Conservation (phyloP, 495 filamentous ascomycete species). For the Penicillium pulvis region DNA sequence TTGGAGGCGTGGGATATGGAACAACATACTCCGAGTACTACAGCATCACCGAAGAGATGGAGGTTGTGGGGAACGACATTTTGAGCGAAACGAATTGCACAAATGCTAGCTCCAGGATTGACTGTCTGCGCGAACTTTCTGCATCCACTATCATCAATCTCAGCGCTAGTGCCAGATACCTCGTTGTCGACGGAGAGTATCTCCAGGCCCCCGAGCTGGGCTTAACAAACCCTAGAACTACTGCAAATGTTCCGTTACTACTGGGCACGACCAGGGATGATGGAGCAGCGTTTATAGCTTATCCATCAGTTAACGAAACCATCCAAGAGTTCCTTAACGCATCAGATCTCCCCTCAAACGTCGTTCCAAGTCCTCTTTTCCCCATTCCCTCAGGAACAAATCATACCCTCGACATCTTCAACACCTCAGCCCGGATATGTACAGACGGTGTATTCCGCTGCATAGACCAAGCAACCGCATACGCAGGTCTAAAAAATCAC, state of each 20-base stretch:
- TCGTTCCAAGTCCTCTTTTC: slow-evolving; percentile 18
- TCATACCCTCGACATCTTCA: slow-evolving; percentile 31
- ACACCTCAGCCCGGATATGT: slow-evolving; percentile 24
- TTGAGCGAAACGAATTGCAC: slow-evolving; percentile 40
- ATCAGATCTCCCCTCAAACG: slow-evolving; percentile 11
- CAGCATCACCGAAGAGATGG: slow-evolving; percentile 39
- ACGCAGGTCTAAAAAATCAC: slow-evolving; percentile 17
- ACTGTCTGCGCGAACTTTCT: slow-evolving; percentile 46
- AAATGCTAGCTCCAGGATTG: slow-evolving; percentile 24
- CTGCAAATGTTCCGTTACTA: slow-evolving; percentile 23
- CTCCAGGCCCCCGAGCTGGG: slow-evolving; percentile 17
- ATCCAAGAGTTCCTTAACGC: slow-evolving; percentile 17
- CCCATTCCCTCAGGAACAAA: slow-evolving; percentile 23
- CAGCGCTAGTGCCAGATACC: slow-evolving; percentile 18
- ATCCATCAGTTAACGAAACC: slow-evolving; percentile 15
- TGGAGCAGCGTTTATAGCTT: slow-evolving; percentile 28
- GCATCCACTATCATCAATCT: slow-evolving; percentile 32
- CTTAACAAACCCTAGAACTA: slow-evolving; percentile 11
- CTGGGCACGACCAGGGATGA: slow-evolving; percentile 28
- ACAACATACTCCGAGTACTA: slow-evolving; percentile 52
- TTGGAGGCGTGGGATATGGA: slow-evolving; percentile 50
- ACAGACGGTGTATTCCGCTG: slow-evolving; percentile 34
- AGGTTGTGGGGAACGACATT: slow-evolving; percentile 22
- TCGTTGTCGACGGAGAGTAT: slow-evolving; percentile 27
- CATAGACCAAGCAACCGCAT: slow-evolving; percentile 30